Percentiles rank a stretch among this genome's conserved stretches.
These are phyloP conservation scores for Boletus rufocinnamomeus DNA, from an alignment of 768 basidiomycete species.

Conservation along the genomic window DNA sequence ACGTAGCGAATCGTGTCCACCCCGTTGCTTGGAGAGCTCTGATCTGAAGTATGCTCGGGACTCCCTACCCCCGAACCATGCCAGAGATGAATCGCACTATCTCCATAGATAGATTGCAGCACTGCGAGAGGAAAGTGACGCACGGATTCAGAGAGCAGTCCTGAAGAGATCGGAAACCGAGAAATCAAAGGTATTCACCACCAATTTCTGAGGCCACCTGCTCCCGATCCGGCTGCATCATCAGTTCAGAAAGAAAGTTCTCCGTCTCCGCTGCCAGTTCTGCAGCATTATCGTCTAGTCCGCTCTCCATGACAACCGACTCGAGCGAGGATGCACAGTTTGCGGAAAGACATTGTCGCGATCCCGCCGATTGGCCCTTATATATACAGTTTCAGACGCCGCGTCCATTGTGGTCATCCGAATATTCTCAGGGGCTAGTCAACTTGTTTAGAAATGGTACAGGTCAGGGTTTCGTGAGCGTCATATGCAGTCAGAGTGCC, in stretches of 20 bases:
- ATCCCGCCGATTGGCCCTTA: no score
- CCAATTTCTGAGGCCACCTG: conserved; percentile 49
- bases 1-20: conserved; percentile 60
- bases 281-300: conserved; percentile 7
- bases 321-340: neutral
- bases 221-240: conserved; percentile 41
- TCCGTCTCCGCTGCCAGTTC: conserved; percentile 25
- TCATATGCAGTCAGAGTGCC: no score
- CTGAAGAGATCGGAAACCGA: neutral
- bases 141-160: conserved; percentile 4
- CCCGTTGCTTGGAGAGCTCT: conserved; percentile 20
- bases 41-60: conserved; percentile 8
- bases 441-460: no score
- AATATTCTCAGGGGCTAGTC: neutral
- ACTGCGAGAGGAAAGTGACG: conserved; percentile 38
- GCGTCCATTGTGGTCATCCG: neutral
- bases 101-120: conserved; percentile 82
- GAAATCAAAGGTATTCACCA: conserved; percentile 32
- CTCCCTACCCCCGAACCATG: conserved; percentile 33
- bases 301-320: conserved; percentile 19
- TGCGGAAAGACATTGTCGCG: conserved; percentile 10
- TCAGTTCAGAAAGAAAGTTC: conserved; percentile 33
- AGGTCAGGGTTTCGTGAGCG: no score
- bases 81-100: conserved; percentile 64
- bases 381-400: conserved; percentile 6